Evolutionary conservation across 2,329 filamentous ascomycete species (phyloP).

Genomic region (Hypoxylon rubiginosum): DNA sequence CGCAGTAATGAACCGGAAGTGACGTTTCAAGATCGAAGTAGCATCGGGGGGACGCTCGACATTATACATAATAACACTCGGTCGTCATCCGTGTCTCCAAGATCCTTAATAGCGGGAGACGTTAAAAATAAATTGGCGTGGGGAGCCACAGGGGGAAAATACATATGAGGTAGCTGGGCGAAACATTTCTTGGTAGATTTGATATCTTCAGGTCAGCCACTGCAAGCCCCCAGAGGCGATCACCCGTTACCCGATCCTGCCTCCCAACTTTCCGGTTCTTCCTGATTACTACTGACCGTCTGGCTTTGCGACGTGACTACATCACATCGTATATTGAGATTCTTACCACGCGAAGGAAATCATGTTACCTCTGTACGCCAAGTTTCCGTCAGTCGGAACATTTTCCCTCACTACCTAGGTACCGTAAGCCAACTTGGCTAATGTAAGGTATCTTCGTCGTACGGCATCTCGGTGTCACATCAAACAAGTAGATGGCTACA

Average conservation of each 20-base stretch:
- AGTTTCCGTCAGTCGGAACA: neutral
- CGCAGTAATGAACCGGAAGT: constrained; percentile 6
- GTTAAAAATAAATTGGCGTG: constrained; percentile 23
- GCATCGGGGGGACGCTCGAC: constrained; percentile 1
- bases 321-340: neutral
- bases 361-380: too few relatives aligned
- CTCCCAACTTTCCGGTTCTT: neutral
- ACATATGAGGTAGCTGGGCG: constrained; percentile 10
- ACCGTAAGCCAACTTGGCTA: neutral
- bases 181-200: constrained; percentile 22
- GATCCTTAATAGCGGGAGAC: constrained; percentile 34
- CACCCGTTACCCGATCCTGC: constrained; percentile 17
- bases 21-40: constrained; percentile 12
- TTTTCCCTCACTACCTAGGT: neutral
- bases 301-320: neutral
- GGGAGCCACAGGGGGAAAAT: constrained; percentile 13
- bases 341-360: neutral
- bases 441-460: neutral
- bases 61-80: constrained; percentile 11
- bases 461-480: neutral
- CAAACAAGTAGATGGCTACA: too few relatives aligned
- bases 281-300: constrained; percentile 2
- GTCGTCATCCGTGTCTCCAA: constrained; percentile 12
- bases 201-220: constrained; percentile 19
- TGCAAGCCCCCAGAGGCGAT: constrained; percentile 13